Conservation (phyloP, 345 rosid genomes). For the Dovyalis caffra region DNA sequence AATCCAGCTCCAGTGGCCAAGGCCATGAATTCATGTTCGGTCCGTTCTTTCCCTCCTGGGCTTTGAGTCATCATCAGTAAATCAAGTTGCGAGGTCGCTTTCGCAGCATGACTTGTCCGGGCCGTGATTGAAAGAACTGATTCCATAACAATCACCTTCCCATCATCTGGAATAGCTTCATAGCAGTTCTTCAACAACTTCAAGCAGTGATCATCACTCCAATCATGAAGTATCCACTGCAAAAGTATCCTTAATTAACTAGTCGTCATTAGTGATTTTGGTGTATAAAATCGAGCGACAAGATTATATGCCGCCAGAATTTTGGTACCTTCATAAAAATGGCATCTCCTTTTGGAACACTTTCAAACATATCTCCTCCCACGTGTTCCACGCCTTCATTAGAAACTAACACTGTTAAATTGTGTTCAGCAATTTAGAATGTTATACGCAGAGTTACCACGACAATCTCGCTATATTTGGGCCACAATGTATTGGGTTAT, state of each 20-base stretch:
- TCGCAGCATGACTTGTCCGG: not conserved
- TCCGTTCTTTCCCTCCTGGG: constrained; percentile 7
- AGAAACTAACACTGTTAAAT: no score
- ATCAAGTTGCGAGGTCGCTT: not conserved
- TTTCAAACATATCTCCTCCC: constrained; percentile 15
- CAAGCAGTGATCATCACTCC: constrained; percentile 17
- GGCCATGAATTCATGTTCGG: constrained; percentile 2
- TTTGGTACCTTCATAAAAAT: constrained; percentile 12
- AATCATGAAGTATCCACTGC: constrained; percentile 15
- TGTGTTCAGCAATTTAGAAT: no score
- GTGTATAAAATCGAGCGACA: not conserved
- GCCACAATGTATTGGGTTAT: no score
- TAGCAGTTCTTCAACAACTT: constrained; percentile 28
- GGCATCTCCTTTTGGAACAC: constrained; percentile 17
- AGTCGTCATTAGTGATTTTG: not conserved
- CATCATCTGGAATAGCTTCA: constrained; percentile 18
- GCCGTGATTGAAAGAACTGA: constrained; percentile 13
- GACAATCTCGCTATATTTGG: no score
- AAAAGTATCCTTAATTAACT: not conserved
- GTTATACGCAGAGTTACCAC: no score
- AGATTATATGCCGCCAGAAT: not conserved
- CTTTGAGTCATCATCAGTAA: not conserved
- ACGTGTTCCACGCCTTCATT: constrained; percentile 14
- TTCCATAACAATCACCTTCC: constrained; percentile 29
- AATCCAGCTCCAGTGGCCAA: constrained; percentile 31